Evolutionary conservation across 2,329 filamentous ascomycete genomes (phyloP).

Genomic region (Beauveria varroae): DNA sequence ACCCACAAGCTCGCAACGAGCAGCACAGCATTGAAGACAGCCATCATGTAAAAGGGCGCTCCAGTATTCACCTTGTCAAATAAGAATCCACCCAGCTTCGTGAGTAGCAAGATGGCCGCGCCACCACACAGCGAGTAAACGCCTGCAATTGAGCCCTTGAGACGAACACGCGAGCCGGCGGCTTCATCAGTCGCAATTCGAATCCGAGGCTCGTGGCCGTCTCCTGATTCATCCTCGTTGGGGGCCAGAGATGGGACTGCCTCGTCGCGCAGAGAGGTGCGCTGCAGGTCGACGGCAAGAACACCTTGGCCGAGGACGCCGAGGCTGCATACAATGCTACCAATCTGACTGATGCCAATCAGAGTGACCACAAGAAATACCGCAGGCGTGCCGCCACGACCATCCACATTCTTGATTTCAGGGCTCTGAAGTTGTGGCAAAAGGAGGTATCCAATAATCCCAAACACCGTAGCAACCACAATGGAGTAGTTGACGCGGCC

Average conservation of each 20-base stretch:
- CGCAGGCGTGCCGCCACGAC: constrained; percentile 56
- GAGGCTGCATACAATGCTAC: constrained; percentile 92
- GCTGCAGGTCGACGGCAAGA: constrained; percentile 42
- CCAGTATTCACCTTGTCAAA: constrained; percentile 71
- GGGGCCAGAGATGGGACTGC: constrained; percentile 21
- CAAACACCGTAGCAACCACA: constrained; percentile 61
- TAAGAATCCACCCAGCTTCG: constrained; percentile 79
- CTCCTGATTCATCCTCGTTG: constrained; percentile 33
- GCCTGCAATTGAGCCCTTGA: constrained; percentile 92
- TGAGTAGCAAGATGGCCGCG: constrained; percentile 80
- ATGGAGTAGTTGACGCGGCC: constrained; percentile 65
- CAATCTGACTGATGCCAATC: constrained; percentile 89
- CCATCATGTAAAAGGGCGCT: constrained; percentile 93
- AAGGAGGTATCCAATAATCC: constrained; percentile 67
- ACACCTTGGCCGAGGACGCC: constrained; percentile 79
- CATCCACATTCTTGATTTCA: constrained; percentile 57
- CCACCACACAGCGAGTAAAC: constrained; percentile 90
- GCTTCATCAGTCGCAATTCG: constrained; percentile 23
- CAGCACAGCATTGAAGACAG: constrained; percentile 71
- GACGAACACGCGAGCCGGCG: constrained; percentile 41
- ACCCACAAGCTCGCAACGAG: constrained; percentile 48
- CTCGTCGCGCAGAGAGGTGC: constrained; percentile 17
- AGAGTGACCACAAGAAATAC: constrained; percentile 73
- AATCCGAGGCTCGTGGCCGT: constrained; percentile 33
- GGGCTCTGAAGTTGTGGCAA: constrained; percentile 75